phyloP scores from a whole-genome alignment of 768 basidiomycete species.

The Leccinum subtestaceum region DNA sequence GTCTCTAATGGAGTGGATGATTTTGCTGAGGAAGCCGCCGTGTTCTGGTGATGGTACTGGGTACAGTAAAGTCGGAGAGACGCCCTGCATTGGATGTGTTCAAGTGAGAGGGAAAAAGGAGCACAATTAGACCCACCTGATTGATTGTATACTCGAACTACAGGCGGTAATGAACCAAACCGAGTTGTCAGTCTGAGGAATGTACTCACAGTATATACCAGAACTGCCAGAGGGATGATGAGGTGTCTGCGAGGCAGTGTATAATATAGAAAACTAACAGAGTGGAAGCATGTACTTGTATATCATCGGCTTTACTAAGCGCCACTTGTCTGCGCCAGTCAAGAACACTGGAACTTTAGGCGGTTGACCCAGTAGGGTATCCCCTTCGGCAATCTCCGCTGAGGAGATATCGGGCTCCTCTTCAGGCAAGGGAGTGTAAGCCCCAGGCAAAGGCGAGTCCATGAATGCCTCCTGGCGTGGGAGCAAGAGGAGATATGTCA shows the following conservation, averaged over 20 bases:
- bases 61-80: conserved; percentile 87
- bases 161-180: conserved; percentile 16
- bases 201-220: conserved; percentile 56
- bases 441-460: conserved; percentile 34
- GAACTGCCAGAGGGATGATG: conserved; percentile 37
- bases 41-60: conserved; percentile 66
- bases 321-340: conserved; percentile 73
- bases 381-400: conserved; percentile 28
- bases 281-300: conserved; percentile 90
- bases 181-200: not conserved
- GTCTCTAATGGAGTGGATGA: conserved; percentile 84
- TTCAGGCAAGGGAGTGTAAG: conserved; percentile 39
- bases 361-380: conserved; percentile 25
- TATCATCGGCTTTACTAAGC: conserved; percentile 75
- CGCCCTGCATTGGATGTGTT: conserved; percentile 49
- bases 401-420: conserved; percentile 25
- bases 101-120: not conserved
- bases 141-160: conserved; percentile 94
- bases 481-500: conserved; percentile 75
- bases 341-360: conserved; percentile 51
- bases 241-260: conserved; percentile 5
- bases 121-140: conserved; percentile 46
- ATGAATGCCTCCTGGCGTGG: conserved; percentile 58
- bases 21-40: conserved; percentile 62
- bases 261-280: conserved; percentile 50